Evolutionary conservation across 1,139 yeast species (phyloP).

Genomic region (Yamadazyma diddensiae): DNA sequence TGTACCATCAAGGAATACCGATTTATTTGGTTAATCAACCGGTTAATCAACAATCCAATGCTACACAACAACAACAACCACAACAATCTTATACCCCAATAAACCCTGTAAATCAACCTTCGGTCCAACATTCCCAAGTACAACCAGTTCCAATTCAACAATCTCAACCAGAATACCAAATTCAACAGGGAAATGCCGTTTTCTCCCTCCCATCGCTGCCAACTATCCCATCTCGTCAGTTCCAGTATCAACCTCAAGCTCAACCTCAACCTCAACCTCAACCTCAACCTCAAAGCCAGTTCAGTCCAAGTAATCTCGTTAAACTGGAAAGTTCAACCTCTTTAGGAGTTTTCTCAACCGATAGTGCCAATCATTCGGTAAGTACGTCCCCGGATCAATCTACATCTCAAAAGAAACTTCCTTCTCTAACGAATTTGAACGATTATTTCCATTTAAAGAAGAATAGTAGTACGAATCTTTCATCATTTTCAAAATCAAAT

Average conservation of each 20-base stretch:
- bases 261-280: neutral
- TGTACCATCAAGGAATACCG: slow-evolving; percentile 34
- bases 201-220: slow-evolving; percentile 29
- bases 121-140: too few relatives aligned
- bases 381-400: slow-evolving; percentile 34
- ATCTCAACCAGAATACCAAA: slow-evolving; percentile 1
- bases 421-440: slow-evolving; percentile 29
- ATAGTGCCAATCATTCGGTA: slow-evolving; percentile 23
- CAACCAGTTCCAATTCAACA: neutral
- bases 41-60: neutral
- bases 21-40: slow-evolving; percentile 25
- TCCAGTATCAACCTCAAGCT: neutral
- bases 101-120: neutral
- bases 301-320: slow-evolving; percentile 8
- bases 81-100: neutral
- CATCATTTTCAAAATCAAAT: slow-evolving; percentile 8
- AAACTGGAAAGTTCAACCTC: slow-evolving; percentile 18
- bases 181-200: slow-evolving; percentile 24
- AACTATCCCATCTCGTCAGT: slow-evolving; percentile 10
- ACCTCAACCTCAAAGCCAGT: neutral
- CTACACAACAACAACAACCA: neutral
- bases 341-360: slow-evolving; percentile 17
- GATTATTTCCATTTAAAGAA: slow-evolving; percentile 28
- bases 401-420: slow-evolving; percentile 12
- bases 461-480: slow-evolving; percentile 5